Evolutionary conservation across 352 stramenopile genomes (phyloP).

Genomic region (Paralagenidium karlingii): DNA sequence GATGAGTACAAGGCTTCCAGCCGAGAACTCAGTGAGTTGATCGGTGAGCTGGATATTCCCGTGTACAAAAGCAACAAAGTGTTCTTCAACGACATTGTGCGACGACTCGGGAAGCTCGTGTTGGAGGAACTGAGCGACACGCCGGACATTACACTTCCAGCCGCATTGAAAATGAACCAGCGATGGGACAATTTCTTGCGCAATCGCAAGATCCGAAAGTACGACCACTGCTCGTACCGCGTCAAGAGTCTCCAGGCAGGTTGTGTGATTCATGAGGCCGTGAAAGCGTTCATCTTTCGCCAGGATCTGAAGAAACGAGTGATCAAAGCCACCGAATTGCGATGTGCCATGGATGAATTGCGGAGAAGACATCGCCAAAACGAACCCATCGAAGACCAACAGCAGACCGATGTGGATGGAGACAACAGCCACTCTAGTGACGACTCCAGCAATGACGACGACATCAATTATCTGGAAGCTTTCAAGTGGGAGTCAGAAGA

Average conservation of each 20-base stretch:
- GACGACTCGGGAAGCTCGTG: slow-evolving; percentile 40
- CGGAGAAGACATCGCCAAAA: no score
- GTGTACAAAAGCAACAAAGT: slow-evolving; percentile 48
- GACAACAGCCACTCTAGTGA: no score
- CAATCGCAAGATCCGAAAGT: slow-evolving; percentile 33
- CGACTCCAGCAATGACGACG: no score
- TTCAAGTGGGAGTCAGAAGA: no score
- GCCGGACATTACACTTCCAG: slow-evolving; percentile 26
- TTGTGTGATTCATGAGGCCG: slow-evolving; percentile 24
- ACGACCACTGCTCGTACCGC: slow-evolving; percentile 27
- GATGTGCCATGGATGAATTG: no score
- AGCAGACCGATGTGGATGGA: no score
- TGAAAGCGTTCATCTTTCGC: slow-evolving; percentile 34
- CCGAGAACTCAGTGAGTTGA: slow-evolving; percentile 27
- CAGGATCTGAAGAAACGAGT: slow-evolving; percentile 34
- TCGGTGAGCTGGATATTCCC: slow-evolving; percentile 39
- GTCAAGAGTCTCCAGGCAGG: slow-evolving; percentile 43
- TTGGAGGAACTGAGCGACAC: slow-evolving; percentile 45
- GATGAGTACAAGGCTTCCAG: slow-evolving; percentile 13
- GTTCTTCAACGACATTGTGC: slow-evolving; percentile 50
- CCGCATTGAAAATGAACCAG: slow-evolving; percentile 38
- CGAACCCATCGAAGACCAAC: no score
- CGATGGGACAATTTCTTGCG: slow-evolving; percentile 39
- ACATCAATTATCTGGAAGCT: no score
- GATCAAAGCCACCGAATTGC: no score